A percentile compares a stretch with the other conserved stretches of the same genome.
Conservation (phyloP, 352 stramenopile species). For the Pythium monospermum region DNA sequence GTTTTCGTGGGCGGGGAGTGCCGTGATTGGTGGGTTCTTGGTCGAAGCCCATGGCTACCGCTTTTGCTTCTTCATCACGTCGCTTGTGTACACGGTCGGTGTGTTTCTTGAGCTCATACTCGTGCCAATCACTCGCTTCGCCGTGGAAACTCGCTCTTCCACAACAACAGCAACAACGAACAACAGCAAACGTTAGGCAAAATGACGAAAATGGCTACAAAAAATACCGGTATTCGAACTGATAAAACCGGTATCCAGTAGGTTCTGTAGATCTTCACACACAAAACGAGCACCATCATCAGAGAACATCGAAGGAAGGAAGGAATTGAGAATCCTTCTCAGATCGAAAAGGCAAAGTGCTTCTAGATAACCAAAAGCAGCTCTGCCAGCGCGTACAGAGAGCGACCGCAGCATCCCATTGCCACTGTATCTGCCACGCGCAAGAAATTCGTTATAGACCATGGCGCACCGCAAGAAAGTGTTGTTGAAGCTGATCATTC, state of each 20-base stretch:
- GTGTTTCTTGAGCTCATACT: conserved; percentile 46
- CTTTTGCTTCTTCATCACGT: conserved; percentile 56
- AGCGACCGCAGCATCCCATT: too few species aligned
- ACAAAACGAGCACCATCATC: too few species aligned
- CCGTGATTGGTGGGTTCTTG: conserved; percentile 56
- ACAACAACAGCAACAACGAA: background rate
- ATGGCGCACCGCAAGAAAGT: conserved; percentile 94
- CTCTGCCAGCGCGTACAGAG: too few species aligned
- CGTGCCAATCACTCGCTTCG: conserved; percentile 37
- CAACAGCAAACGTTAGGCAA: background rate
- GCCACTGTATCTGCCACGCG: background rate
- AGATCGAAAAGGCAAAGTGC: too few species aligned
- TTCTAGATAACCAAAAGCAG: too few species aligned
- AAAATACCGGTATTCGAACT: conserved; percentile 15
- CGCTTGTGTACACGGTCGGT: conserved; percentile 38
- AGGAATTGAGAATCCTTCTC: too few species aligned
- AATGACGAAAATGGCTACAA: conserved; percentile 19
- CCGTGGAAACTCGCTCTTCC: conserved; percentile 9
- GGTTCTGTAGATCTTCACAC: conserved; percentile 13
- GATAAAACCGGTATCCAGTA: conserved; percentile 11
- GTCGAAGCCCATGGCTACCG: conserved; percentile 58
- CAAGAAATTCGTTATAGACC: background rate
- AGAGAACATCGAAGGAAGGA: too few species aligned
- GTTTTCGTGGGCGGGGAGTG: conserved; percentile 59
- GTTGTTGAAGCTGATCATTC: conserved; percentile 97